Base-by-base conservation (phyloP, 2,329 filamentous ascomycete species). In the Aschersonia sp. region DNA sequence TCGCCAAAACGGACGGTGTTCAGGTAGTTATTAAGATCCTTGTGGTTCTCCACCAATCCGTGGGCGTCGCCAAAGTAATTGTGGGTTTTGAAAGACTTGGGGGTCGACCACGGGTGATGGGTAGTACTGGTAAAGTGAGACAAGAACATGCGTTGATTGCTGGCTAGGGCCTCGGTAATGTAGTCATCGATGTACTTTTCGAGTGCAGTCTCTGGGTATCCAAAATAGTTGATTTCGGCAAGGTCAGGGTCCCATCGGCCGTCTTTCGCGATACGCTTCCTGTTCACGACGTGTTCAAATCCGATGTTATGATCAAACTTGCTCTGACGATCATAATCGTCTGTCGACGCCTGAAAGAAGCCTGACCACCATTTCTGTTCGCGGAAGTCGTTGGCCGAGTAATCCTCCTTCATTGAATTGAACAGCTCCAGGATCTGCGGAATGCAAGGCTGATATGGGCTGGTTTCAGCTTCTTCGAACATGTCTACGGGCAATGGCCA, bases 391-490 rank as follows among this genome's bases (percentile, higher is more conserved):
- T 51, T 49, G 2, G 47, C 41, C 2, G 49, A 48, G 4, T 48
- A 39, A 6, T 54, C 45, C 5, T 45, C 35, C 45, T 52, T 52
- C 6, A 60, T 51, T 4, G 43, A 37, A 42, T 62, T 63, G 50
- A 65, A 48, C 8, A 58, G 55, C 9, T 64, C 54, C 1, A 64
- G 49, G 12, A 63, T 49, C 1, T 63, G 66, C 1, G 68, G 64
- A 44, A 71, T 49, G 44, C 68, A 71, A 0, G 68, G 68, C 42
- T 71, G 68, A 52, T 71, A 71, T 32, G 68, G 57, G 43, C 69
- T 64, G 11, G 66, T 56, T n/a, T 62, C 54, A 43, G 62, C 62
- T 47, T 71, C 68, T 68, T 69, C 47, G 64, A 66, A 52, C 50
- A 50, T 52, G 43, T 71, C 67, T 2, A 59, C 63, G 1, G 66